Evolutionary conservation across 768 basidiomycete species (phyloP).

Genomic region (Rhodotorula sphaerocarpa): DNA sequence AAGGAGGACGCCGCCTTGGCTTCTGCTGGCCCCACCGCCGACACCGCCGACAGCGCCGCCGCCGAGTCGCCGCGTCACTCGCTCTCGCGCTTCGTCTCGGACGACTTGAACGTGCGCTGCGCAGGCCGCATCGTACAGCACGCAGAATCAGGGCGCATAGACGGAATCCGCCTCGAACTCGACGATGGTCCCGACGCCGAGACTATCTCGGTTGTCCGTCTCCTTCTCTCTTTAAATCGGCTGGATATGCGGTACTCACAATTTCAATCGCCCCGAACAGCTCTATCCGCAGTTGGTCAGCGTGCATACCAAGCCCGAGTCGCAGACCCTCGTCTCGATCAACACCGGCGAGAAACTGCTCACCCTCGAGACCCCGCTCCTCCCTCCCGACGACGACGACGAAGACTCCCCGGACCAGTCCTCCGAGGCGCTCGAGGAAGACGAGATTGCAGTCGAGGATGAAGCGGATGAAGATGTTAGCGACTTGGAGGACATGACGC

Average conservation of each 20-base stretch:
- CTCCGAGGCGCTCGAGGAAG: not conserved
- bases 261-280: not conserved
- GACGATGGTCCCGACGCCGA: not conserved
- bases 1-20: not conserved
- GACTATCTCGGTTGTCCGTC: constrained; percentile 26
- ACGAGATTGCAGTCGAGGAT: not conserved
- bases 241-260: not conserved
- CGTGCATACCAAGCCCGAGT: constrained; percentile 11
- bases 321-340: constrained; percentile 27
- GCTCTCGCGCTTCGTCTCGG: constrained; percentile 9
- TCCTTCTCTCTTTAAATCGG: not conserved
- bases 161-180: constrained; percentile 19
- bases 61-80: not conserved
- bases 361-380: constrained; percentile 21
- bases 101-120: constrained; percentile 13
- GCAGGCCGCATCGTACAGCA: constrained; percentile 2
- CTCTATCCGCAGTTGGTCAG: constrained; percentile 19
- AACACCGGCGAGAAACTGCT: constrained; percentile 25
- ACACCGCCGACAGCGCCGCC: not conserved
- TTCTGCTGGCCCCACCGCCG: not conserved
- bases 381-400: constrained; percentile 1
- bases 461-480: not conserved
- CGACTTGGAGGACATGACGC: not conserved
- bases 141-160: not conserved
- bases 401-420: not conserved